These are phyloP conservation scores for Acanthamoeba lenticulata DNA, from an alignment of 208 protist genomes.

Conservation along the genomic window DNA sequence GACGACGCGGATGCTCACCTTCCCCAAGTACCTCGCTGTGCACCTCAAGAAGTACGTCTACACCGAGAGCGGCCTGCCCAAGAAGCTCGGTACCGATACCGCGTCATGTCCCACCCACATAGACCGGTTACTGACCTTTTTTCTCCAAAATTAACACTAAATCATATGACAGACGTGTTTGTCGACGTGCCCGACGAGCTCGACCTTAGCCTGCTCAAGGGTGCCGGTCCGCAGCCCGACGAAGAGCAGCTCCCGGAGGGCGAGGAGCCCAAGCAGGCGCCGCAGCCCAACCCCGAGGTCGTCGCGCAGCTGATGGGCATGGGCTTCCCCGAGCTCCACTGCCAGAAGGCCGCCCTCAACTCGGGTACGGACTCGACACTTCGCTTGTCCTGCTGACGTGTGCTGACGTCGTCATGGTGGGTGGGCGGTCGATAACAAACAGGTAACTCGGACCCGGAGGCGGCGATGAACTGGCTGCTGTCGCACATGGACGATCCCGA, in stretches of 20 bases:
- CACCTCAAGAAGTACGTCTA: constrained; percentile 81
- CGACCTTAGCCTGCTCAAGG: constrained; percentile 70
- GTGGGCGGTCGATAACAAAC: not conserved
- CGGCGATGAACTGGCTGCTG: constrained; percentile 87
- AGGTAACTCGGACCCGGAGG: constrained; percentile 75
- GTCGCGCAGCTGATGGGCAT: constrained; percentile 65
- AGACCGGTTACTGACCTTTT: not conserved
- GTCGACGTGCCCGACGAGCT: constrained; percentile 80
- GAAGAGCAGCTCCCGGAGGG: constrained; percentile 78
- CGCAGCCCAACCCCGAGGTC: not conserved
- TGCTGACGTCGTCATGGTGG: not conserved
- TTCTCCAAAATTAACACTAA: no score
- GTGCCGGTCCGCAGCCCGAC: constrained; percentile 44
- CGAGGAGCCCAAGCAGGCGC: not conserved
- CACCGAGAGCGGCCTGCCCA: constrained; percentile 75
- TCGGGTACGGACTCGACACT: not conserved
- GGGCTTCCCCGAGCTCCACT: constrained; percentile 64
- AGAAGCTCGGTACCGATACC: constrained; percentile 75
- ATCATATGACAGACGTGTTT: constrained; percentile 70
- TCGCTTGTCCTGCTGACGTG: not conserved
- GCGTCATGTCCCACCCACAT: not conserved
- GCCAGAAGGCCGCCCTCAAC: constrained; percentile 61
- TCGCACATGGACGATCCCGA: constrained; percentile 85
- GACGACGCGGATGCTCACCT: constrained; percentile 73
- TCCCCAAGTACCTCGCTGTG: constrained; percentile 80